phyloP scores from a whole-genome alignment of 2,329 filamentous ascomycete species.

The Dactylonectria estremocensis region DNA sequence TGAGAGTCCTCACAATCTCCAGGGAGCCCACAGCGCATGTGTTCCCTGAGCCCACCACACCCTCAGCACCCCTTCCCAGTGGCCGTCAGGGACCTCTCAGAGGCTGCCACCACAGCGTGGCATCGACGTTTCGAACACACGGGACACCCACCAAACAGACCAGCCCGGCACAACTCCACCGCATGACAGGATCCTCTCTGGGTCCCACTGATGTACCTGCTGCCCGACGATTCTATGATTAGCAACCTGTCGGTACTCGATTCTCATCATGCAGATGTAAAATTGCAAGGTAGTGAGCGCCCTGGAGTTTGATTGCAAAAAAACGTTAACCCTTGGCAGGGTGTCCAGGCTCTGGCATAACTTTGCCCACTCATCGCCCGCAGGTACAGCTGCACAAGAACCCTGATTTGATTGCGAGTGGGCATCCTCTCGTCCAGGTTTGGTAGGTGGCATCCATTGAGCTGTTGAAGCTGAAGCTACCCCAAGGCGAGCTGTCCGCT shows the following conservation, averaged over 20 bases:
- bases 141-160: slow-evolving; percentile 10
- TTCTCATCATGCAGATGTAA: slow-evolving; percentile 28
- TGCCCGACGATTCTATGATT: slow-evolving; percentile 17
- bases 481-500: slow-evolving; percentile 17
- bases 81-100: slow-evolving; percentile 6
- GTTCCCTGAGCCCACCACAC: neutral
- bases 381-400: neutral
- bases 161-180: slow-evolving; percentile 5
- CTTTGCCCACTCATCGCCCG: slow-evolving; percentile 22
- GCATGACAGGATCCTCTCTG: slow-evolving; percentile 11
- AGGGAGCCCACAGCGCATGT: neutral
- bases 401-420: slow-evolving; percentile 15
- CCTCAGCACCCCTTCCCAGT: neutral
- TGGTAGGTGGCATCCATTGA: slow-evolving; percentile 12
- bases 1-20: neutral
- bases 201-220: slow-evolving; percentile 27
- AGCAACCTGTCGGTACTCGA: slow-evolving; percentile 30
- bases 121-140: neutral
- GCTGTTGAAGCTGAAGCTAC: neutral
- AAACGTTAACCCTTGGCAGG: neutral
- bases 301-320: neutral
- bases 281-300: slow-evolving; percentile 22
- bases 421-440: slow-evolving; percentile 13
- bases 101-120: slow-evolving; percentile 25
- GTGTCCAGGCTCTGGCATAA: neutral